phyloP scores from a whole-genome alignment of 73 alveolate genomes.

The Paramecium caudatum region DNA sequence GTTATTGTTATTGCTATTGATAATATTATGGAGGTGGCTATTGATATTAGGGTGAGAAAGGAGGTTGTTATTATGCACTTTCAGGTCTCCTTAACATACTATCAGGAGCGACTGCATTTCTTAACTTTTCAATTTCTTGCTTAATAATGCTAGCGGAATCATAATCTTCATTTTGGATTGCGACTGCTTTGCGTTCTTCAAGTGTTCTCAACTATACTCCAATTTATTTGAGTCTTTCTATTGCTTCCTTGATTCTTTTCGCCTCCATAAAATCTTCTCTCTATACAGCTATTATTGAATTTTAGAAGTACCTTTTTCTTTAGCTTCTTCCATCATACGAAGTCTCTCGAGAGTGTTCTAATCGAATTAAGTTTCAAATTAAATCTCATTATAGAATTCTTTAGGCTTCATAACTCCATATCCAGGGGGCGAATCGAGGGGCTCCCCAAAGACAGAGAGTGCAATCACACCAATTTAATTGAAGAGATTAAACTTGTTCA shows the following conservation, averaged over 20 bases:
- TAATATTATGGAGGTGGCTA: neutral
- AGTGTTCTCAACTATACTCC: constrained; percentile 87
- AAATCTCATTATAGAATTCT: constrained; percentile 74
- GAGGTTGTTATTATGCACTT: constrained; percentile 52
- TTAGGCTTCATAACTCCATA: constrained; percentile 59
- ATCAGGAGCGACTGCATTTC: constrained; percentile 90
- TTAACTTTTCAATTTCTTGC: constrained; percentile 96
- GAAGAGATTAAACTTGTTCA: constrained; percentile 90
- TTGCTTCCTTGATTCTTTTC: constrained; percentile 90
- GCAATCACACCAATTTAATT: constrained; percentile 94
- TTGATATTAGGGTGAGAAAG: constrained; percentile 40
- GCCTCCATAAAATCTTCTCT: constrained; percentile 95
- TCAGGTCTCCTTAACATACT: constrained; percentile 49
- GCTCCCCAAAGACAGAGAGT: constrained; percentile 75
- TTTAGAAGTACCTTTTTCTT: constrained; percentile 72
- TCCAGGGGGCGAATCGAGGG: constrained; percentile 61
- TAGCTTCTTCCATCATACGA: constrained; percentile 87
- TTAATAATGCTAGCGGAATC: constrained; percentile 93
- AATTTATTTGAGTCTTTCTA: constrained; percentile 90
- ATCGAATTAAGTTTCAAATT: constrained; percentile 80
- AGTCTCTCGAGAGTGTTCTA: constrained; percentile 85
- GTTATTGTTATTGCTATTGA: neutral
- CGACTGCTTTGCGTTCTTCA: constrained; percentile 90
- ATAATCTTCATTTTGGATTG: constrained; percentile 92
- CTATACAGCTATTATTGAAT: constrained; percentile 79